Conservation (phyloP, 352 stramenopile genomes). For the Thraustochytrium striatum region DNA sequence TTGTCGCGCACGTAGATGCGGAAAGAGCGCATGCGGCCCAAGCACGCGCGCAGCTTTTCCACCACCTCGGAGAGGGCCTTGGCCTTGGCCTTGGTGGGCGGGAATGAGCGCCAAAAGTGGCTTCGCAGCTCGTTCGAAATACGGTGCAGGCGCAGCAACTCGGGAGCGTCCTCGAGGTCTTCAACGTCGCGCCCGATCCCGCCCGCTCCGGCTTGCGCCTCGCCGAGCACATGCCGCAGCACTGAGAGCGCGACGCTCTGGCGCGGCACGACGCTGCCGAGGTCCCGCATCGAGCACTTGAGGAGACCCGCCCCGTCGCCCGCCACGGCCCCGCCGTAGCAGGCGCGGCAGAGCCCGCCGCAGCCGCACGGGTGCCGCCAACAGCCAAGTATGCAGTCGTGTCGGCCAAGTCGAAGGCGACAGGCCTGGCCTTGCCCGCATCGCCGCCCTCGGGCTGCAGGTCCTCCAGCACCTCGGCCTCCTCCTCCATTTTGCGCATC, state of each 20-base stretch:
- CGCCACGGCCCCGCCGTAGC: not conserved
- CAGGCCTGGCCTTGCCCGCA: not conserved
- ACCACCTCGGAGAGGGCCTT: slow-evolving; percentile 4
- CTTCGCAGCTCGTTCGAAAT: slow-evolving; percentile 22
- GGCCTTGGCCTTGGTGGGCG: not conserved
- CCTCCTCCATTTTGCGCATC: slow-evolving; percentile 30
- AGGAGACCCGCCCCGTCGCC: not conserved
- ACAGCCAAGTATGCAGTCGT: slow-evolving; percentile 10
- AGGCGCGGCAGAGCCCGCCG: not conserved
- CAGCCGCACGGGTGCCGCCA: not conserved
- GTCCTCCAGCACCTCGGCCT: not conserved
- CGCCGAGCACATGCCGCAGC: not conserved
- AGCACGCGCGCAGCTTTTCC: not conserved
- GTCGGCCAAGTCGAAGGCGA: not conserved
- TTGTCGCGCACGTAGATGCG: not conserved
- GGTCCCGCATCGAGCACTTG: not conserved
- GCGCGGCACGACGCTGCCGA: not conserved
- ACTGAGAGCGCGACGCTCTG: not conserved
- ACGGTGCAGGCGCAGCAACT: slow-evolving; percentile 26
- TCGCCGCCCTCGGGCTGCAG: not conserved
- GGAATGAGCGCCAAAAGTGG: slow-evolving; percentile 42
- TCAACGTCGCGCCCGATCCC: not conserved
- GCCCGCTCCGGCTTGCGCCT: not conserved
- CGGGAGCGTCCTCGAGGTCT: slow-evolving; percentile 3
- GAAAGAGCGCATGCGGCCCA: not conserved